phyloP scores from a whole-genome alignment of 163 green algal species.

The Prototheca wickerhamii region DNA sequence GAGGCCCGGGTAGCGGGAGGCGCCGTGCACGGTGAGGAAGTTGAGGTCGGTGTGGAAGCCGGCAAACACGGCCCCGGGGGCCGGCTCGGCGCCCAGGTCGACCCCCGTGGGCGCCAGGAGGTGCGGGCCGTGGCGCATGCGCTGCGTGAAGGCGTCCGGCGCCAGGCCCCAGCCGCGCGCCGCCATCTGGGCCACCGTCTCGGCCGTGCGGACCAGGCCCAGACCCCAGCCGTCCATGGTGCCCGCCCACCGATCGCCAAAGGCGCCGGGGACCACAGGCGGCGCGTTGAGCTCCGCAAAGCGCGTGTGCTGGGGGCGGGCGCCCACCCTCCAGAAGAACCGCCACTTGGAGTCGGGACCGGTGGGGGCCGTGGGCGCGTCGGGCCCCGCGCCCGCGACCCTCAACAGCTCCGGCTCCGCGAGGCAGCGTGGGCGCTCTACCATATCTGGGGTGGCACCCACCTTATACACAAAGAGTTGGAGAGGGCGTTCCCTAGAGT shows the following conservation, averaged over 20 bases:
- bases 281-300: constrained; percentile 76
- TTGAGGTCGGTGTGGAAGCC: constrained; percentile 82
- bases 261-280: constrained; percentile 64
- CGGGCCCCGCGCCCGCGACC: constrained; percentile 5
- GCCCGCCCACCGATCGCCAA: constrained; percentile 62
- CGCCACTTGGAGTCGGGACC: constrained; percentile 77
- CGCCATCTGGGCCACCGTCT: constrained; percentile 42
- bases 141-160: constrained; percentile 47
- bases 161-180: constrained; percentile 64
- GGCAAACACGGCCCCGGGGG: background rate
- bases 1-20: constrained; percentile 78
- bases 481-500: background rate
- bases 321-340: constrained; percentile 76
- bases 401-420: constrained; percentile 35
- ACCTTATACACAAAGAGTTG: constrained; percentile 35
- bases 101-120: constrained; percentile 80
- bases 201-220: constrained; percentile 58
- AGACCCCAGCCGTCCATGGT: constrained; percentile 81
- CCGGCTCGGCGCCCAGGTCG: background rate
- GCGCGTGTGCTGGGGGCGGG: constrained; percentile 43
- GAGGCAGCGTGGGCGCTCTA: constrained; percentile 63
- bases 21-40: constrained; percentile 86
- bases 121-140: constrained; percentile 76
- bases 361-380: constrained; percentile 8
- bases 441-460: constrained; percentile 75